Percentiles rank a stretch among this genome's conserved stretches.
These are phyloP conservation scores for Acanthamoeba royreba DNA, from an alignment of 208 protist genomes.

Conservation along the genomic window DNA sequence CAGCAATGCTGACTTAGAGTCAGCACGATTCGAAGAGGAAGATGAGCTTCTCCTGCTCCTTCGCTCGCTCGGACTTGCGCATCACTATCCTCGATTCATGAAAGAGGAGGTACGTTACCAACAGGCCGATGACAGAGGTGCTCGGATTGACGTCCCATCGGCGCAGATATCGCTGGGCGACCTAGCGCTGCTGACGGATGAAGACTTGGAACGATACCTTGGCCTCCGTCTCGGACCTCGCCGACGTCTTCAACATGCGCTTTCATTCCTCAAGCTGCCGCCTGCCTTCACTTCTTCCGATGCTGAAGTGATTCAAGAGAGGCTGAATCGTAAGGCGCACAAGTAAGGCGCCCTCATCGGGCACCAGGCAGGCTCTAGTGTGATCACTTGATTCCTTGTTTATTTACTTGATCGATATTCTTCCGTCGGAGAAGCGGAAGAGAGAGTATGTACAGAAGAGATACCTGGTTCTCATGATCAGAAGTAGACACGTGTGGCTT, in stretches of 20 bases:
- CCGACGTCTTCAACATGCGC: not conserved
- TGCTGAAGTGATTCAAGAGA: no score
- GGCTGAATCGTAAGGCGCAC: no score
- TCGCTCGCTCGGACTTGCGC: not conserved
- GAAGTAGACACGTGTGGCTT: slow-evolving; percentile 23
- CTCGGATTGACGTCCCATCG: not conserved
- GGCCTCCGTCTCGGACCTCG: not conserved
- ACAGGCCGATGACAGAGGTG: not conserved
- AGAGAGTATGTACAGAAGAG: not conserved
- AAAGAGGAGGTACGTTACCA: not conserved
- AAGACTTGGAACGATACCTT: not conserved
- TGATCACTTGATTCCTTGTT: no score
- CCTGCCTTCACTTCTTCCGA: not conserved
- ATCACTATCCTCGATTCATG: not conserved
- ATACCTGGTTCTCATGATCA: not conserved
- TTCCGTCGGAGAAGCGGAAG: not conserved
- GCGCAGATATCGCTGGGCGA: not conserved
- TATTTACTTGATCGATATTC: no score
- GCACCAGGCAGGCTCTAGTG: no score
- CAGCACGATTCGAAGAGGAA: not conserved
- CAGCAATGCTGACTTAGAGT: no score
- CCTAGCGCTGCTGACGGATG: not conserved
- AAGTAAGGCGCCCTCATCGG: no score
- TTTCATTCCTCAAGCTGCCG: not conserved
- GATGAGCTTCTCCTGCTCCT: not conserved